A percentile compares a stretch with the other conserved stretches of the same genome.
Conservation (phyloP, 2,329 filamentous ascomycete genomes). For the Arthrobotrys sphaeroides region DNA sequence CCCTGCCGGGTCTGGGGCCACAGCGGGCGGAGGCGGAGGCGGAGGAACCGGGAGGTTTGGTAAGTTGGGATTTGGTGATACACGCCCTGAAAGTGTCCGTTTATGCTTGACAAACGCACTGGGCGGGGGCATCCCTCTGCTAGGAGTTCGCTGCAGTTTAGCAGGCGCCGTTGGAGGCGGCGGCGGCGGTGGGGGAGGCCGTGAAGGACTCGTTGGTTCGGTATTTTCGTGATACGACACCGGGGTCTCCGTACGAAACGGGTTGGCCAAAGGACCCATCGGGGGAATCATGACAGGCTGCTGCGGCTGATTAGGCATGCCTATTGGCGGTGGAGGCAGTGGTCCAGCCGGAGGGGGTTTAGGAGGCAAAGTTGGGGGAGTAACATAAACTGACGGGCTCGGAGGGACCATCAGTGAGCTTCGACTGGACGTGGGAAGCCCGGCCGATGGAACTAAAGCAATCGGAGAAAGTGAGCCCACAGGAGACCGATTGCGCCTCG, state of each 20-base stretch:
- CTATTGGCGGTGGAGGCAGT: constrained; percentile 25
- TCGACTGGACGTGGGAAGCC: constrained; percentile 2
- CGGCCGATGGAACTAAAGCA: not conserved
- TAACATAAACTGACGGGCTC: constrained; percentile 7
- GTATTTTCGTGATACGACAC: constrained; percentile 9
- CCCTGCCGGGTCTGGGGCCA: not conserved
- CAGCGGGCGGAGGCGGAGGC: constrained; percentile 14
- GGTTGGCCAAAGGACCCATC: constrained; percentile 28
- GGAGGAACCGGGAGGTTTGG: constrained; percentile 29
- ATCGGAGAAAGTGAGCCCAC: not conserved
- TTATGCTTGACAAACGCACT: constrained; percentile 41
- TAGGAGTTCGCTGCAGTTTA: constrained; percentile 30
- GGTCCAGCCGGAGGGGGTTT: constrained; percentile 7
- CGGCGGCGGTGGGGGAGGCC: constrained; percentile 27
- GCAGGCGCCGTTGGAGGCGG: not conserved
- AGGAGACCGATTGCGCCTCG: not conserved
- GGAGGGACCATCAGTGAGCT: constrained; percentile 8
- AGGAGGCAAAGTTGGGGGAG: not conserved
- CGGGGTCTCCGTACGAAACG: constrained; percentile 29
- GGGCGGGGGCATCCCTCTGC: constrained; percentile 20
- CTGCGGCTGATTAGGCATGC: constrained; percentile 2
- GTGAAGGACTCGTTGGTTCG: constrained; percentile 8
- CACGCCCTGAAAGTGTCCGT: constrained; percentile 22
- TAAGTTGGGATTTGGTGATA: constrained; percentile 22
- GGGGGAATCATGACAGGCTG: constrained; percentile 19